Evolutionary conservation across 2,329 filamentous ascomycete species (phyloP).

Genomic region (Pseudofabraea citricarpa): DNA sequence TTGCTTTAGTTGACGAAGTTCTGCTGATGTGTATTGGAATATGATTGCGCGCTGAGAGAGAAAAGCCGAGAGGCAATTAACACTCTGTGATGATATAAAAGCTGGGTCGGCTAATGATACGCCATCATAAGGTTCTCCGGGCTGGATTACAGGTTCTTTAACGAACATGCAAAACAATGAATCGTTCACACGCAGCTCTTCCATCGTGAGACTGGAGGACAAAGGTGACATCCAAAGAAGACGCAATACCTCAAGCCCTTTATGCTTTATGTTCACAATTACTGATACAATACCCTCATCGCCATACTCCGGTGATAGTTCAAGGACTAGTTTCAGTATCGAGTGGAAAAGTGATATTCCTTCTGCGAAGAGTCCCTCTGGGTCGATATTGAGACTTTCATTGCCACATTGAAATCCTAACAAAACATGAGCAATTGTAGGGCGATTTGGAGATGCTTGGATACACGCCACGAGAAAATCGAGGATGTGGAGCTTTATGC

Average conservation of each 20-base stretch:
- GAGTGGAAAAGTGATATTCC: constrained; percentile 79
- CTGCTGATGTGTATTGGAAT: constrained; percentile 79
- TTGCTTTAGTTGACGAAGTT: constrained; percentile 73
- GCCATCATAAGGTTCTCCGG: constrained; percentile 70
- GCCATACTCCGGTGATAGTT: constrained; percentile 53
- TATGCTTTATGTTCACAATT: constrained; percentile 64
- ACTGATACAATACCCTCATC: constrained; percentile 52
- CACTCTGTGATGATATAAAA: constrained; percentile 55
- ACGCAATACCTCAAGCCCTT: constrained; percentile 68
- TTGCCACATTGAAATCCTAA: constrained; percentile 80
- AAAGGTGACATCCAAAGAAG: constrained; percentile 80
- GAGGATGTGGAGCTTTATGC: constrained; percentile 78
- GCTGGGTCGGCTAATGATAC: constrained; percentile 52
- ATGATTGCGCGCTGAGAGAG: constrained; percentile 71
- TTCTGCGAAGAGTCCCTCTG: constrained; percentile 65
- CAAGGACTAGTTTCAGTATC: constrained; percentile 66
- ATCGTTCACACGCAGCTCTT: constrained; percentile 74
- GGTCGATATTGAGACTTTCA: constrained; percentile 62
- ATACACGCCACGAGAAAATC: constrained; percentile 83
- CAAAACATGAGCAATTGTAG: constrained; percentile 85
- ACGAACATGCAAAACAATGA: constrained; percentile 75
- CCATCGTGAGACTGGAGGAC: constrained; percentile 68
- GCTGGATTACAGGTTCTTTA: constrained; percentile 65
- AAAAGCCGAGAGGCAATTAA: constrained; percentile 50
- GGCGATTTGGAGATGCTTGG: constrained; percentile 66